A percentile compares a stretch with the other conserved stretches of the same genome.
Conservation (phyloP, 2,329 filamentous ascomycete genomes). For the Pestalotiopsis sp. region DNA sequence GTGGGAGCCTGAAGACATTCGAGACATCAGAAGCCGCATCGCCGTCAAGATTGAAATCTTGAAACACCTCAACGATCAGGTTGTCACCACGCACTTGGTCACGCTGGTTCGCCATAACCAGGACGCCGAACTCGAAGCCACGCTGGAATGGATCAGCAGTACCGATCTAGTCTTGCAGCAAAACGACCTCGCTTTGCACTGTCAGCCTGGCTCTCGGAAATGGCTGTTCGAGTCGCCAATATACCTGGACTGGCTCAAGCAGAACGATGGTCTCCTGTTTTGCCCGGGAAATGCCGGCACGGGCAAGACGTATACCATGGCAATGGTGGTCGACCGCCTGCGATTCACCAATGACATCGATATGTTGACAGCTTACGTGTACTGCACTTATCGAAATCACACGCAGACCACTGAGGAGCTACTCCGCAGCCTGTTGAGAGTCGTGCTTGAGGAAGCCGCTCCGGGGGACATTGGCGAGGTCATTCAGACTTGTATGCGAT, state of each 20-base stretch:
- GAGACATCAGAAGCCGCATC: background rate
- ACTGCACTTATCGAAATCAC: conserved; percentile 51
- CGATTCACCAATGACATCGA: conserved; percentile 22
- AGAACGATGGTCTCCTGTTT: conserved; percentile 37
- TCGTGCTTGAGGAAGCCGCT: background rate
- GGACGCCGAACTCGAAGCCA: background rate
- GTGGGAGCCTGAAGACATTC: background rate
- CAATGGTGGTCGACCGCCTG: conserved; percentile 44
- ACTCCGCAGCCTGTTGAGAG: background rate
- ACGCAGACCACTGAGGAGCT: background rate
- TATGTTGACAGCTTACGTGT: conserved; percentile 30
- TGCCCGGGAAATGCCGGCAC: conserved; percentile 35
- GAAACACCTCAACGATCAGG: background rate
- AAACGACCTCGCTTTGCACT: conserved; percentile 36
- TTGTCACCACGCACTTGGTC: background rate
- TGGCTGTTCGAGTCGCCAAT: conserved; percentile 45
- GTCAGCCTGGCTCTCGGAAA: conserved; percentile 43
- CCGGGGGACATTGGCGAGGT: background rate
- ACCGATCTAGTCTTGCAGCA: conserved; percentile 41
- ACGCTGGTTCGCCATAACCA: background rate
- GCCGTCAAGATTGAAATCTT: background rate
- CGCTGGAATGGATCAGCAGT: conserved; percentile 43
- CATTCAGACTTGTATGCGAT: background rate
- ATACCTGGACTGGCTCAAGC: conserved; percentile 34
- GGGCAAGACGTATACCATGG: conserved; percentile 32